These are phyloP conservation scores for Ceratocystis lukuohia DNA, from an alignment of 2,329 filamentous ascomycete species.

Conservation along the genomic window DNA sequence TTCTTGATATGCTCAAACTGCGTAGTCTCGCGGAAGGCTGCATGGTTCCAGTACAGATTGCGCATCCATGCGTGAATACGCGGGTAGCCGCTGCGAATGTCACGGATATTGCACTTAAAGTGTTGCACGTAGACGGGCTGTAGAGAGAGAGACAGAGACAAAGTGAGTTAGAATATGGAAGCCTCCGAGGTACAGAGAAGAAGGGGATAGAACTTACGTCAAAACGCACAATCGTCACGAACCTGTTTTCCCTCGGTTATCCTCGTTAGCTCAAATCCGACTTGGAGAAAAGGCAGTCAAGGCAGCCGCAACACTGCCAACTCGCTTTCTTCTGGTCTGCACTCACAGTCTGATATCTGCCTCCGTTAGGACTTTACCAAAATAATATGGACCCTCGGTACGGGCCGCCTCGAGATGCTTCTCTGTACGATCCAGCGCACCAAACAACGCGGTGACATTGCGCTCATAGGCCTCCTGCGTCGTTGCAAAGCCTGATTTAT, in stretches of 20 bases:
- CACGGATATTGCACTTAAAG: conserved; percentile 75
- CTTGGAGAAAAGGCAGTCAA: too few species aligned
- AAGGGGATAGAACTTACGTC: conserved; percentile 35
- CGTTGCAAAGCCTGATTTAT: conserved; percentile 71
- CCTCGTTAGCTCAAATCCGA: not conserved
- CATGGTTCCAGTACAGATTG: conserved; percentile 68
- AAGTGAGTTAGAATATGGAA: not conserved
- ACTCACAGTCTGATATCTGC: conserved; percentile 59
- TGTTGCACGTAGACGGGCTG: conserved; percentile 68
- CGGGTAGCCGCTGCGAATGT: conserved; percentile 76
- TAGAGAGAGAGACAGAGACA: not conserved
- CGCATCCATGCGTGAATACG: conserved; percentile 68
- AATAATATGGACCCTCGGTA: conserved; percentile 52
- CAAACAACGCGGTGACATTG: conserved; percentile 58
- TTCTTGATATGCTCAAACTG: conserved; percentile 93
- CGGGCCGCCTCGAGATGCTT: conserved; percentile 42
- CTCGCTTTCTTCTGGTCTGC: not conserved
- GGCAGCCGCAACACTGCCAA: not conserved
- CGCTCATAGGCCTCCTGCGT: conserved; percentile 71
- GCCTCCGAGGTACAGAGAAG: not conserved
- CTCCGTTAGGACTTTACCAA: conserved; percentile 64
- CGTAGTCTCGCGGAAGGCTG: conserved; percentile 69
- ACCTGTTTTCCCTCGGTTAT: conserved; percentile 29
- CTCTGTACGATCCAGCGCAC: conserved; percentile 64
- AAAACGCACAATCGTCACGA: conserved; percentile 58